These are phyloP conservation scores for Geotrichum aggregatum DNA, from an alignment of 1,139 yeast species.

Conservation along the genomic window DNA sequence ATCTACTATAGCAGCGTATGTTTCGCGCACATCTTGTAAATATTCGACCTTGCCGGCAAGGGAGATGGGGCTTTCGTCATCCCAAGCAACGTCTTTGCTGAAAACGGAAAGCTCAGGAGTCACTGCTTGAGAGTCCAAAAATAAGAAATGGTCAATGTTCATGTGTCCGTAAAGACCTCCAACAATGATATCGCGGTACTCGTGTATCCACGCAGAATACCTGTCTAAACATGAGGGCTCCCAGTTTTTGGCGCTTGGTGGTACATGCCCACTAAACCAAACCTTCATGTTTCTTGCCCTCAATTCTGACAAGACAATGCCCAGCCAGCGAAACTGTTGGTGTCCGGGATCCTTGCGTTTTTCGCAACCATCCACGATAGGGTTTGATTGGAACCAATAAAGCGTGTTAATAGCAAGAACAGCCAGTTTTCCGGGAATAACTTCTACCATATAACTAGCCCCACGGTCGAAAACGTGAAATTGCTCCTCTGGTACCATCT, in stretches of 20 bases:
- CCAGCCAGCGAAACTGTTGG: slow-evolving; percentile 71
- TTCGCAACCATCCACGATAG: slow-evolving; percentile 78
- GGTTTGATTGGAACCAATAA: slow-evolving; percentile 70
- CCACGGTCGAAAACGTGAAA: slow-evolving; percentile 70
- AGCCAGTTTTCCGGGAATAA: slow-evolving; percentile 72
- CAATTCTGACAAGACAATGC: slow-evolving; percentile 66
- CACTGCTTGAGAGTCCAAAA: slow-evolving; percentile 53
- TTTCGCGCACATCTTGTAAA: slow-evolving; percentile 22
- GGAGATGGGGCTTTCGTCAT: slow-evolving; percentile 16
- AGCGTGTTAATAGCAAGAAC: slow-evolving; percentile 73
- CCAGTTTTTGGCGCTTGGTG: slow-evolving; percentile 74
- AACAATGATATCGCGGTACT: slow-evolving; percentile 72
- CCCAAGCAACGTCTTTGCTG: slow-evolving; percentile 22
- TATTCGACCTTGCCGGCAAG: slow-evolving; percentile 22
- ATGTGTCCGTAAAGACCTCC: slow-evolving; percentile 86
- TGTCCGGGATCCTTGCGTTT: slow-evolving; percentile 71
- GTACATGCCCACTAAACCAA: slow-evolving; percentile 85
- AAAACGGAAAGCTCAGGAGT: neutral
- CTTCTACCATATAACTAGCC: slow-evolving; percentile 69
- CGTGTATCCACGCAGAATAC: slow-evolving; percentile 72
- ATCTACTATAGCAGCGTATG: slow-evolving; percentile 16
- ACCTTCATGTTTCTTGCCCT: slow-evolving; percentile 74
- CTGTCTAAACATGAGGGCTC: slow-evolving; percentile 70
- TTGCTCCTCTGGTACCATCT: slow-evolving; percentile 73
- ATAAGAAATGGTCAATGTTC: slow-evolving; percentile 82